phyloP scores from a whole-genome alignment of 441 rosid species.

The Mallotus repandus region DNA sequence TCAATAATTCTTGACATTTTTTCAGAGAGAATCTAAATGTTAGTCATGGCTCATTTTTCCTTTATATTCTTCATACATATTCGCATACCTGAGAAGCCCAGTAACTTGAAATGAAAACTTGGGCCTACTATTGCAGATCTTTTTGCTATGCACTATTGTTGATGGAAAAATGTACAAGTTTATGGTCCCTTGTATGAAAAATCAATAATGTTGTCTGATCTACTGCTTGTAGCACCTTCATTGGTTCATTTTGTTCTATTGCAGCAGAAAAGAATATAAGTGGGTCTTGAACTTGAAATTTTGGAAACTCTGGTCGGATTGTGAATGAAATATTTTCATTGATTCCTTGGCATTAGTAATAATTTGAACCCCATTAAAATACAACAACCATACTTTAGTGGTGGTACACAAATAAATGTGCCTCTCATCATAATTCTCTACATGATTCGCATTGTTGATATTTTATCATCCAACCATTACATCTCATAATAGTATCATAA shows the following conservation, averaged over 20 bases:
- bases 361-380: not conserved
- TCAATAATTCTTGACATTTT: not conserved
- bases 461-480: constrained; percentile 11
- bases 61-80: not conserved
- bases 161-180: not conserved
- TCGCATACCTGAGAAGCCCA: not conserved
- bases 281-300: not conserved
- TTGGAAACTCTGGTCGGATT: not conserved
- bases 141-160: not conserved
- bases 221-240: not conserved
- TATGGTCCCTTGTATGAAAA: not conserved
- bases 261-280: not conserved
- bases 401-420: not conserved
- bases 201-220: not conserved
- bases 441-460: not conserved
- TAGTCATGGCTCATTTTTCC: not conserved
- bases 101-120: not conserved
- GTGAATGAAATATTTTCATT: not conserved
- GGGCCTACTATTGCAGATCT: not conserved
- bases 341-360: not conserved
- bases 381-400: not conserved
- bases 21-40: not conserved
- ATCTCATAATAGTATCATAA: constrained; percentile 18
- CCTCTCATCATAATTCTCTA: not conserved
- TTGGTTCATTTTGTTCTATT: not conserved